Base-by-base conservation (phyloP, 2,329 filamentous ascomycete species). In the Aureobasidium musti region DNA sequence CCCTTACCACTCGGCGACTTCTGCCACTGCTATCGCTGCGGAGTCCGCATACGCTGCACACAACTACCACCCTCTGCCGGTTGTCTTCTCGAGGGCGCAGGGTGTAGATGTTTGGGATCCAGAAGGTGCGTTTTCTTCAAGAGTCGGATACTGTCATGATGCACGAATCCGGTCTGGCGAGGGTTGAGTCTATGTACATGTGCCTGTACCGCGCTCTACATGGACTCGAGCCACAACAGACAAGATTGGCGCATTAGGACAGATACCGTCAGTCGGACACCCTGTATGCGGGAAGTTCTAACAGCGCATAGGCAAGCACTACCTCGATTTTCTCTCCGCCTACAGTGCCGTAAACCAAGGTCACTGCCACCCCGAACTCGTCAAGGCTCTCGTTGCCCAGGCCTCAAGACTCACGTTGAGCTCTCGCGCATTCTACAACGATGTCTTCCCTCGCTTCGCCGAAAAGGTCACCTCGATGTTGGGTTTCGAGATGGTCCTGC, bases 261-360 rank as follows among this genome's bases (percentile, higher is more conserved):
- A 19, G n/a, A 23, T n/a, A 19, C 35, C 11, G 30, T 6, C 35
- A 10, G 13, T 17, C 33, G 33, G 23, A 13, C 3, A 6, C 21
- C 3, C 10, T 28, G 8, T 17, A 7, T 3, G 23, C 26, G 26
- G 30, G 37, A 59, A 17, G 13, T 30, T 21, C 60, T 57, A 7
- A 66, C 50, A 53, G 30, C 21, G 39, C 50, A 41, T 53, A 65
- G 76, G 75, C 75, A 91, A 89, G 73, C 89, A 97, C 78, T 98
- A 99, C 80, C 88, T 98, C 74, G 95, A 99, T 82, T 99, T 97
- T 81, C 87, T 99, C 71, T 98, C 94, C 54, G 95, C 95, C 71
- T 99, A 99, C 84, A 96, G 91, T 72, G 95, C 95, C 69, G 92
- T 98, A 77, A 98, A 98, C 83, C 94, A 98, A 80, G 94, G 94